phyloP scores from a whole-genome alignment of 768 basidiomycete species.

The Postia placenta region DNA sequence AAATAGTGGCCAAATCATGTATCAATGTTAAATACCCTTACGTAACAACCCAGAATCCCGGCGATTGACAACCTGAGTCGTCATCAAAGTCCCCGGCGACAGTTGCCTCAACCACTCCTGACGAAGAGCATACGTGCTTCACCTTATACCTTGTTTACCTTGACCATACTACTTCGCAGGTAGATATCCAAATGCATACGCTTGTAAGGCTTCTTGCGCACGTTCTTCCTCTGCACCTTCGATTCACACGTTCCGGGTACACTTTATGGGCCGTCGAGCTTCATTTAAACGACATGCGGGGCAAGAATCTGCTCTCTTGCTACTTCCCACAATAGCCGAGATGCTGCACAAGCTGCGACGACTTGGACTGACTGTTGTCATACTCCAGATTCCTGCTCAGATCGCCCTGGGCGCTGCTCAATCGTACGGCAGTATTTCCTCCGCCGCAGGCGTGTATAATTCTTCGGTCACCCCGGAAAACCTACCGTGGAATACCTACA shows the following conservation, averaged over 20 bases:
- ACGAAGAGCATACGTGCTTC: too few relatives aligned
- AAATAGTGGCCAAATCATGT: too few relatives aligned
- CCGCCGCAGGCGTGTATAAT: conserved; percentile 33
- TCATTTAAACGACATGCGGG: neutral
- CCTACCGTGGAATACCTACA: conserved; percentile 46
- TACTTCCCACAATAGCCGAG: neutral
- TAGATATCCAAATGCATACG: neutral
- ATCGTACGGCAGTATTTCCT: neutral
- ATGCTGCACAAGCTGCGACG: neutral
- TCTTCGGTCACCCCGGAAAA: conserved; percentile 35
- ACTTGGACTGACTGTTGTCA: neutral
- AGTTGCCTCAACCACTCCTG: too few relatives aligned
- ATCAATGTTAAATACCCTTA: too few relatives aligned
- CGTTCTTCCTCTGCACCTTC: neutral
- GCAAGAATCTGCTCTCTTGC: neutral
- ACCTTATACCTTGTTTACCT: too few relatives aligned
- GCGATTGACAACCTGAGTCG: too few relatives aligned
- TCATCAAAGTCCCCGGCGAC: too few relatives aligned
- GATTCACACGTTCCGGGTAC: too few relatives aligned
- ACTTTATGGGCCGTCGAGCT: neutral
- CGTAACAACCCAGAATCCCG: too few relatives aligned
- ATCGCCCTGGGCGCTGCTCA: neutral
- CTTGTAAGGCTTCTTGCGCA: neutral
- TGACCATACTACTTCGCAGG: too few relatives aligned
- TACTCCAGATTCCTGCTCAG: neutral